Percentiles rank a stretch among this genome's conserved stretches.
Evolutionary conservation across 441 rosid genomes (phyloP).

Genomic region (Euphorbia corollata): DNA sequence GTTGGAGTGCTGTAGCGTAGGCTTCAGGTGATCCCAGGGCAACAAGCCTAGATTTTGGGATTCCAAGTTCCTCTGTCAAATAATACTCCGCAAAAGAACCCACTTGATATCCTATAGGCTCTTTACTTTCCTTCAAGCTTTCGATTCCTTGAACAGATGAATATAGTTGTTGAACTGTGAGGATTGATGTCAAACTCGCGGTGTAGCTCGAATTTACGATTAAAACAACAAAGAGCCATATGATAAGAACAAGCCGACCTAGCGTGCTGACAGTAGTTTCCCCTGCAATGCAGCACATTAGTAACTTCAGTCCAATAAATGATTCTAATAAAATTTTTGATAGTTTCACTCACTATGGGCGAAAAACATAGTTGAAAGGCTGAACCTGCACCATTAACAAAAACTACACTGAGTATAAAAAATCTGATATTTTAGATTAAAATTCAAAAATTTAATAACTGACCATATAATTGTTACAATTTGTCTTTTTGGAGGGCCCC

Average conservation of each 20-base stretch:
- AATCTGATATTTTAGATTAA: too few species aligned
- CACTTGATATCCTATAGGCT: not conserved
- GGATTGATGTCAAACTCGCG: not conserved
- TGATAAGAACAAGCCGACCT: not conserved
- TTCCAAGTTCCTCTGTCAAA: not conserved
- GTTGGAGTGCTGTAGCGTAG: too few species aligned
- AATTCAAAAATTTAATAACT: not conserved
- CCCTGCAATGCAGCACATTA: not conserved
- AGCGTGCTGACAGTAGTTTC: not conserved
- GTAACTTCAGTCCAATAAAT: too few species aligned
- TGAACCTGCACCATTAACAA: not conserved
- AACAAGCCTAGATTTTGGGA: not conserved
- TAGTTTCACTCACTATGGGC: not conserved
- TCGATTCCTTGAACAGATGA: not conserved
- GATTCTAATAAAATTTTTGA: too few species aligned
- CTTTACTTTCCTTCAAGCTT: not conserved
- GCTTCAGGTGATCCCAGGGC: too few species aligned
- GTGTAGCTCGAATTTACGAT: not conserved
- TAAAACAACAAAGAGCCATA: not conserved
- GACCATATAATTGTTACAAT: conserved; percentile 71
- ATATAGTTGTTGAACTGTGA: not conserved
- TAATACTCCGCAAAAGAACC: not conserved
- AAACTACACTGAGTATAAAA: not conserved
- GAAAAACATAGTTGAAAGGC: not conserved
- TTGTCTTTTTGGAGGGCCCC: conserved; percentile 81